phyloP scores from a whole-genome alignment of 768 basidiomycete genomes.

The Boletus rex-veris region DNA sequence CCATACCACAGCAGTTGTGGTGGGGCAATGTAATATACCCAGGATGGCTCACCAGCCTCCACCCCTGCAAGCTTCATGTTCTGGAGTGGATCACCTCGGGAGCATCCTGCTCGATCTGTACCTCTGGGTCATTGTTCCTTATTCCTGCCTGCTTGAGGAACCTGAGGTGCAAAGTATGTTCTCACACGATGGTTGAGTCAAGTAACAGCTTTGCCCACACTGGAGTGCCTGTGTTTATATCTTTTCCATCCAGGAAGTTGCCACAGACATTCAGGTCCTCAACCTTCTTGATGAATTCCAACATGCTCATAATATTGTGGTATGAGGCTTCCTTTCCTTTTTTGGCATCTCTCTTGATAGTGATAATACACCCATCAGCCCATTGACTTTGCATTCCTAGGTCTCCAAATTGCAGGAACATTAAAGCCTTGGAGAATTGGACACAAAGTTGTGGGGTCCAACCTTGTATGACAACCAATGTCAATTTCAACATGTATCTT shows the following conservation, averaged over 20 bases:
- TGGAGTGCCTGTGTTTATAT: background rate
- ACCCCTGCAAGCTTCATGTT: slow-evolving; percentile 1
- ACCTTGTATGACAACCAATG: background rate
- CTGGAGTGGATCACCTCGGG: background rate
- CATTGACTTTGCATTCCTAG: background rate
- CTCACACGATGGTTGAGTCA: background rate
- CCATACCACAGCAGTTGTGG: slow-evolving; percentile 3
- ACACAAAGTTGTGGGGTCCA: background rate
- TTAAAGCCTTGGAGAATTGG: background rate
- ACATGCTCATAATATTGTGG: background rate
- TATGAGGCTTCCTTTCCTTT: background rate
- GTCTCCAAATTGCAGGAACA: background rate
- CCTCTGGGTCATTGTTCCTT: background rate
- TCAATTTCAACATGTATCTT: background rate
- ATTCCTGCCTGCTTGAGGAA: background rate
- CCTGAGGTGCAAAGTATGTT: background rate
- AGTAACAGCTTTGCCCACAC: background rate
- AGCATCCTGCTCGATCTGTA: background rate
- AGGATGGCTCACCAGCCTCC: background rate
- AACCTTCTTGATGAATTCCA: background rate
- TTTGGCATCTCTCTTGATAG: background rate
- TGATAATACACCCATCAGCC: background rate
- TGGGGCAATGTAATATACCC: background rate
- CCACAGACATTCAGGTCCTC: background rate
- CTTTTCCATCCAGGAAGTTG: background rate